Conservation (phyloP, 768 basidiomycete genomes). For the Phaffia tasmanica region DNA sequence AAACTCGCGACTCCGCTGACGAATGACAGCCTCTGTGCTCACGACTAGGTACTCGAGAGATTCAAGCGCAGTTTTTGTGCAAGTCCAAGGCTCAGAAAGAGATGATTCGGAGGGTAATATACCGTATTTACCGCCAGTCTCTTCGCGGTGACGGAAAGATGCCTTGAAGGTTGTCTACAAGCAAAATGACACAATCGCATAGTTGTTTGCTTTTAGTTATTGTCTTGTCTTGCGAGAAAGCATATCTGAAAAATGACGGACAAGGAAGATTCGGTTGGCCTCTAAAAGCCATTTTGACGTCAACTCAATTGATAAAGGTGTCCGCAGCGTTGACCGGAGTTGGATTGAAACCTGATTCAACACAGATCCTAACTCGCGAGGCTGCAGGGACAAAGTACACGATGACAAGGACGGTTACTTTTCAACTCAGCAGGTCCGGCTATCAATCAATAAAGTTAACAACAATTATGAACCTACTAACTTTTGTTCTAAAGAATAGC, state of each 20-base stretch:
- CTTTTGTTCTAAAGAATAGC: slow-evolving; percentile 64
- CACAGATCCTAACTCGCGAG: slow-evolving; percentile 55
- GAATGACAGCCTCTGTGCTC: slow-evolving; percentile 35
- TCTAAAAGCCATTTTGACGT: slow-evolving; percentile 48
- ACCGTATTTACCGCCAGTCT: slow-evolving; percentile 64
- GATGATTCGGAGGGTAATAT: slow-evolving; percentile 53
- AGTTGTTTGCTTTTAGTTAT: neutral
- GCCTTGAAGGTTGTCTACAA: slow-evolving; percentile 60
- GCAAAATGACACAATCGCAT: slow-evolving; percentile 3
- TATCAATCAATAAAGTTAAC: neutral
- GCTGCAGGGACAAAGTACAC: slow-evolving; percentile 31
- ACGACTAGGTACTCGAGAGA: slow-evolving; percentile 62
- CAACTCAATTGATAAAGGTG: slow-evolving; percentile 44
- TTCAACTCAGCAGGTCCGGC: neutral
- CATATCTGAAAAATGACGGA: slow-evolving; percentile 39
- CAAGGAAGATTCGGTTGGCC: slow-evolving; percentile 59
- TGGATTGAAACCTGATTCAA: slow-evolving; percentile 50
- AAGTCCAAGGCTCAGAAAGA: slow-evolving; percentile 62
- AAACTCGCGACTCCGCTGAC: slow-evolving; percentile 35
- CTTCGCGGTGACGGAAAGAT: slow-evolving; percentile 61
- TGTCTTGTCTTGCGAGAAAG: neutral
- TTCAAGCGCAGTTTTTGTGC: slow-evolving; percentile 56
- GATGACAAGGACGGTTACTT: neutral
- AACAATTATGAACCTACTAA: slow-evolving; percentile 25
- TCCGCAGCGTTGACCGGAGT: slow-evolving; percentile 33